Percentiles rank a stretch among this genome's conserved stretches.
Evolutionary conservation across 2,329 filamentous ascomycete genomes (phyloP).

Genomic region (Lasiodiplodia citricola): DNA sequence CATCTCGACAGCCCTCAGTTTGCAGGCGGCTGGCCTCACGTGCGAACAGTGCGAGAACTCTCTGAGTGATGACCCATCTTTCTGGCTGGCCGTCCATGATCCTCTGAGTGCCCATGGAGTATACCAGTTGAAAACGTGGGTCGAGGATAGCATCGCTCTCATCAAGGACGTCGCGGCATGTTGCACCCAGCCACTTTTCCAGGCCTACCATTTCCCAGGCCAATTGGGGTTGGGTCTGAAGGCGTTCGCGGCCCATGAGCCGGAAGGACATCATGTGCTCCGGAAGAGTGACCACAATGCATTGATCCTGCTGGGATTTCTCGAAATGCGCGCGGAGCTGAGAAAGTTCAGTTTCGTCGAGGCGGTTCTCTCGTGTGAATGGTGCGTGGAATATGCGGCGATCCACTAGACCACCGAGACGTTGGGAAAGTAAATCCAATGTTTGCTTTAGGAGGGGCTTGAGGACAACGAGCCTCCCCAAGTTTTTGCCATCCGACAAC

Average conservation of each 20-base stretch:
- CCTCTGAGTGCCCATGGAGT: constrained; percentile 23
- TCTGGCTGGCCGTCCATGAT: constrained; percentile 15
- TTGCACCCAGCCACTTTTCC: constrained; percentile 53
- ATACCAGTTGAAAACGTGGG: constrained; percentile 14
- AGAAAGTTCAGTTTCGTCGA: constrained; percentile 39
- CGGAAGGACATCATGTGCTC: constrained; percentile 26
- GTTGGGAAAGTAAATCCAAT: constrained; percentile 59
- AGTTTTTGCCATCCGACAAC: constrained; percentile 56
- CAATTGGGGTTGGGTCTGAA: not conserved
- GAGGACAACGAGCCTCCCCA: constrained; percentile 65
- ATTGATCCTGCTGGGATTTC: constrained; percentile 51
- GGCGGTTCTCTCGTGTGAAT: constrained; percentile 37
- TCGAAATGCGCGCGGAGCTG: constrained; percentile 48
- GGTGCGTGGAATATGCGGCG: constrained; percentile 1
- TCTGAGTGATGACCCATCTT: constrained; percentile 9
- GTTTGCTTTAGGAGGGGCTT: constrained; percentile 68
- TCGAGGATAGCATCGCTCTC: constrained; percentile 18
- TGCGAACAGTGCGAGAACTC: constrained; percentile 34
- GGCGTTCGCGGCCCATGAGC: constrained; percentile 6
- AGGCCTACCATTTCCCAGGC: not conserved
- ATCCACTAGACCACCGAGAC: constrained; percentile 58
- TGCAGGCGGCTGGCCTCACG: constrained; percentile 60
- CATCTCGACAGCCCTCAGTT: constrained; percentile 52
- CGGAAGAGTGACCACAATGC: not conserved
- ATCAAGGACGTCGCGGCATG: constrained; percentile 56